phyloP scores from a whole-genome alignment of 2,329 filamentous ascomycete species.

The Curvularia eragrostidis region DNA sequence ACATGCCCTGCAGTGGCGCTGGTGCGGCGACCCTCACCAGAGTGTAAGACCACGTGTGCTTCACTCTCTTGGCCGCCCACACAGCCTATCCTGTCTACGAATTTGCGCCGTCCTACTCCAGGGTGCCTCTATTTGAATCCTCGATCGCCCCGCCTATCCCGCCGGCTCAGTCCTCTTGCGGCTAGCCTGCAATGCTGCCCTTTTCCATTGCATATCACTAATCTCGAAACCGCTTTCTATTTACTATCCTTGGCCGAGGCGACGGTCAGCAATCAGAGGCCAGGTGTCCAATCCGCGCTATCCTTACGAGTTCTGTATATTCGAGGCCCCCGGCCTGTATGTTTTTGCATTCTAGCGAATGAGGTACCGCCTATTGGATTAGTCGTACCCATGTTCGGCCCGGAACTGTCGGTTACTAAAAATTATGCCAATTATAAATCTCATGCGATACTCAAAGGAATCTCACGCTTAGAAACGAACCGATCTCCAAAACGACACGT shows the following conservation, averaged over 20 bases:
- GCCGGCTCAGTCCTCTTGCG: constrained; percentile 10
- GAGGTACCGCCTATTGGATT: background rate
- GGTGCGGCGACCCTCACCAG: constrained; percentile 11
- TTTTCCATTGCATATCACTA: constrained; percentile 32
- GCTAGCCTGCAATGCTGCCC: constrained; percentile 25
- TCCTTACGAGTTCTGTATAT: background rate
- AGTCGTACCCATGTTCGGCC: background rate
- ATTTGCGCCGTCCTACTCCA: constrained; percentile 3
- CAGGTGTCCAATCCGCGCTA: constrained; percentile 34
- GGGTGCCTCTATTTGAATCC: constrained; percentile 3
- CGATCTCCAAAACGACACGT: background rate
- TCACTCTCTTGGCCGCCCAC: constrained; percentile 18
- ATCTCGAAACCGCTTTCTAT: constrained; percentile 25
- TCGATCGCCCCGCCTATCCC: background rate
- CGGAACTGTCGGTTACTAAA: background rate
- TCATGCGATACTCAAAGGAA: background rate
- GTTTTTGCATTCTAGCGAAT: background rate
- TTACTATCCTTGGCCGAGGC: constrained; percentile 10
- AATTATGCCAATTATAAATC: background rate
- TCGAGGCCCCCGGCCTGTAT: background rate
- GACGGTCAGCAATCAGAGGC: constrained; percentile 22
- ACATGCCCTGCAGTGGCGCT: constrained; percentile 10
- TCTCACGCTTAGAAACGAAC: background rate
- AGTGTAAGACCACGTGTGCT: constrained; percentile 34
- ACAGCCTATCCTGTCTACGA: constrained; percentile 5